A percentile compares a stretch with the other conserved stretches of the same genome.
Conservation (phyloP, 805 yeast genomes). For the Starmerella etchellsii region DNA sequence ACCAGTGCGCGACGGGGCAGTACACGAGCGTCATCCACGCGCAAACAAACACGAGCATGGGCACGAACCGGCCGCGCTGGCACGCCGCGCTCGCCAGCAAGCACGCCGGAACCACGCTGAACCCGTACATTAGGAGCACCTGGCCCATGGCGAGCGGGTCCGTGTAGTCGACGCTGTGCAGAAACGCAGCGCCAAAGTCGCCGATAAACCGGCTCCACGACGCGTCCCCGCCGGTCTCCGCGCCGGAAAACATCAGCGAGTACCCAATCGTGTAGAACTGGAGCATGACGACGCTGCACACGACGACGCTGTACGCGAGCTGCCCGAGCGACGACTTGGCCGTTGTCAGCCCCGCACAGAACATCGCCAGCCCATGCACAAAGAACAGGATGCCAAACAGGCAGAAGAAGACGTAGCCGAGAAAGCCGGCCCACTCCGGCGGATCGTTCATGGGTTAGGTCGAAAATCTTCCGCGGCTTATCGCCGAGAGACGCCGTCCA, state of each 20-base stretch:
- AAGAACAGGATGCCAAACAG: constrained; percentile 14
- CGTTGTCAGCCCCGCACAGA: constrained; percentile 55
- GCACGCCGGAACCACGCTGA: constrained; percentile 52
- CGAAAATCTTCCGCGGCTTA: no score
- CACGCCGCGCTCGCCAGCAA: constrained; percentile 61
- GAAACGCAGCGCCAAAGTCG: constrained; percentile 39
- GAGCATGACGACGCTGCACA: constrained; percentile 44
- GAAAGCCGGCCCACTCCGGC: constrained; percentile 7
- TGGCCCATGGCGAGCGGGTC: constrained; percentile 29
- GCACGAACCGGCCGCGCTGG: constrained; percentile 58
- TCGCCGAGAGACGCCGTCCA: no score
- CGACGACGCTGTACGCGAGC: constrained; percentile 51
- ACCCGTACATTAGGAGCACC: constrained; percentile 48
- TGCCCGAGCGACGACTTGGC: constrained; percentile 54
- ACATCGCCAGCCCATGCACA: constrained; percentile 33
- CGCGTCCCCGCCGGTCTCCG: constrained; percentile 20
- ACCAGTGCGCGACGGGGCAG: constrained; percentile 63
- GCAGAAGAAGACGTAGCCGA: constrained; percentile 19
- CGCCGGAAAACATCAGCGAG: constrained; percentile 39
- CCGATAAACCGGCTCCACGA: constrained; percentile 37
- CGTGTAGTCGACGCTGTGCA: constrained; percentile 30
- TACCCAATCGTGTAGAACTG: constrained; percentile 65
- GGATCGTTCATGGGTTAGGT: no score
- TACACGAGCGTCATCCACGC: constrained; percentile 61
- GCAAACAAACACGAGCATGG: constrained; percentile 55